Percentiles rank a stretch among this genome's conserved stretches.
phyloP scores from a whole-genome alignment of 2,329 filamentous ascomycete genomes.

The Salinomyces thailandicus region DNA sequence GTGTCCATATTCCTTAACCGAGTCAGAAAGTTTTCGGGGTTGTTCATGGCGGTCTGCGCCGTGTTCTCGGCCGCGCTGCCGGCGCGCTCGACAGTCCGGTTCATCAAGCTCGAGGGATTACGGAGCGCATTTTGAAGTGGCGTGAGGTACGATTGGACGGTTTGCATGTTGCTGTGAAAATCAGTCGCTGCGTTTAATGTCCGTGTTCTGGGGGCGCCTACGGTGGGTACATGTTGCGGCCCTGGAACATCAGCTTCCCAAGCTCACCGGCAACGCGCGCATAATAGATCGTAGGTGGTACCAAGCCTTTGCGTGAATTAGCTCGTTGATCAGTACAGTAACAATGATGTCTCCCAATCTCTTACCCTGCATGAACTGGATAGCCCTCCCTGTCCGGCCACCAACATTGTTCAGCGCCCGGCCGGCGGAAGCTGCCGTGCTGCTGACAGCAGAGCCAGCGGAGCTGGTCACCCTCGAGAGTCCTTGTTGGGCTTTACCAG shows the following conservation, averaged over 20 bases:
- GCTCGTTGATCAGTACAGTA: not conserved
- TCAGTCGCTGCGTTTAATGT: not conserved
- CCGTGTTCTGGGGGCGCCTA: constrained; percentile 46
- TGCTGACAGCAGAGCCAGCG: constrained; percentile 65
- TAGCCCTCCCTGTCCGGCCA: constrained; percentile 68
- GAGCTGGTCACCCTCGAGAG: constrained; percentile 71
- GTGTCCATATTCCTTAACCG: constrained; percentile 59
- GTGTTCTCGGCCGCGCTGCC: constrained; percentile 30
- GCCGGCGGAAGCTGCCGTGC: constrained; percentile 57
- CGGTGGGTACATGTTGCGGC: constrained; percentile 90
- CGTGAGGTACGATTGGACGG: constrained; percentile 81
- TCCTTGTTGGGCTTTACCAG: constrained; percentile 65
- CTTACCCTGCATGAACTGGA: constrained; percentile 81
- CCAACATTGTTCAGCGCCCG: constrained; percentile 65
- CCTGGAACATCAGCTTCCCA: constrained; percentile 73
- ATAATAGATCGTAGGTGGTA: constrained; percentile 86
- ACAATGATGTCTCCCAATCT: not conserved
- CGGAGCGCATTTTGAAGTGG: constrained; percentile 59
- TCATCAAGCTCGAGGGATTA: constrained; percentile 53
- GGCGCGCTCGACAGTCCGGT: no score
- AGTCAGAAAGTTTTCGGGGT: constrained; percentile 45
- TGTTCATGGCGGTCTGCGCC: constrained; percentile 42
- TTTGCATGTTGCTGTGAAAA: constrained; percentile 54
- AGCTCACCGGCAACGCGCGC: constrained; percentile 80
- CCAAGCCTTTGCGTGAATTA: constrained; percentile 52